Conservation (phyloP, 2,329 filamentous ascomycete species). For the Paraphoma sp. region DNA sequence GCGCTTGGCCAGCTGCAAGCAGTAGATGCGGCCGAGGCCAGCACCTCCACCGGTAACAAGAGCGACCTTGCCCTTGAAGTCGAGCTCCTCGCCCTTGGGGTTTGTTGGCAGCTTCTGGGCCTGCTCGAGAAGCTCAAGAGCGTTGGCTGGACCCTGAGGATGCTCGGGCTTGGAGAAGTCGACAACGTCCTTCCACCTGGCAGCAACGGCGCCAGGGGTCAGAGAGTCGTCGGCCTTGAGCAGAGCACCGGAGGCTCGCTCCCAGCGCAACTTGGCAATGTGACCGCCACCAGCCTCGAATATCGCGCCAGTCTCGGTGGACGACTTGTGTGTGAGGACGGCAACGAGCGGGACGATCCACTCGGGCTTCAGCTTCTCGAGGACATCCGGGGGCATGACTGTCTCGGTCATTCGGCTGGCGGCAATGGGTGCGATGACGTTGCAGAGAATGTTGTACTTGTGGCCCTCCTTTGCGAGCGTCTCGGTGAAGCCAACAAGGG, state of each 20-base stretch:
- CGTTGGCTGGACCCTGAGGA: constrained; percentile 85
- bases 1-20: constrained; percentile 82
- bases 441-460: constrained; percentile 97
- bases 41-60: constrained; percentile 46
- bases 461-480: constrained; percentile 95
- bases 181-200: constrained; percentile 86
- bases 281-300: constrained; percentile 95
- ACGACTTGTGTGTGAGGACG: constrained; percentile 83
- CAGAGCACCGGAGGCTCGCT: constrained; percentile 86
- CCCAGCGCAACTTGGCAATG: constrained; percentile 92
- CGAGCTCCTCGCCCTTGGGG: constrained; percentile 39
- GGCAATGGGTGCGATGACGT: constrained; percentile 94
- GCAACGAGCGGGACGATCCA: constrained; percentile 96
- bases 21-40: constrained; percentile 87
- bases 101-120: constrained; percentile 38
- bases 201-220: constrained; percentile 84
- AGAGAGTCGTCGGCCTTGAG: constrained; percentile 88
- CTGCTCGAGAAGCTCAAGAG: constrained; percentile 70
- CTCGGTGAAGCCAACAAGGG: constrained; percentile 96
- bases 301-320: constrained; percentile 86
- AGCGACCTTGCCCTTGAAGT: constrained; percentile 49
- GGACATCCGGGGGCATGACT: constrained; percentile 91
- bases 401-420: constrained; percentile 96
- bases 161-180: constrained; percentile 87
- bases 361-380: constrained; percentile 85